A percentile compares a stretch with the other conserved stretches of the same genome.
phyloP scores from a whole-genome alignment of 2,329 filamentous ascomycete species.

The Trichoderma atroviride region DNA sequence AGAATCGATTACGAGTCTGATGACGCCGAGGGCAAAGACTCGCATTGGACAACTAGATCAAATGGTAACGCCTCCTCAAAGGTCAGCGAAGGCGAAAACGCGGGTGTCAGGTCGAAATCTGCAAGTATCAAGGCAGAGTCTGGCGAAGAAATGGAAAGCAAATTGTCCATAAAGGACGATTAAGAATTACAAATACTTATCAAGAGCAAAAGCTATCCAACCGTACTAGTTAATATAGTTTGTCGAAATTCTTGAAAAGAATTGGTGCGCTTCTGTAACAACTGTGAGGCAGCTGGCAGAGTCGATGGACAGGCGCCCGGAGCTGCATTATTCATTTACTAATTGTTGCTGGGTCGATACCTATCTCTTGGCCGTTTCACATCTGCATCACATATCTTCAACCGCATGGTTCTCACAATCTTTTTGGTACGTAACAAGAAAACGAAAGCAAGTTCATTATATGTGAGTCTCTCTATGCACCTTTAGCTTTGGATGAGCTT shows the following conservation, averaged over 20 bases:
- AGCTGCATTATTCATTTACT: background rate
- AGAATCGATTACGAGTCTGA: background rate
- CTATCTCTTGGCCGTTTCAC: background rate
- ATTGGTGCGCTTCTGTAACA: background rate
- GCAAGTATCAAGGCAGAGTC: background rate
- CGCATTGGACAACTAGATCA: background rate
- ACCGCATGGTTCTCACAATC: background rate
- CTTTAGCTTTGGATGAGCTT: background rate
- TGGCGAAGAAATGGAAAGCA: background rate
- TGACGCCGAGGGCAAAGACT: background rate
- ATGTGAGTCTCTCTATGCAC: background rate
- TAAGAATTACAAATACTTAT: background rate
- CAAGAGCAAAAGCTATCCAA: background rate
- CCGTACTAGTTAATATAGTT: constrained; percentile 13
- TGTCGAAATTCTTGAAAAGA: background rate
- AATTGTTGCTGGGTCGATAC: background rate
- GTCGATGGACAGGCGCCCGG: background rate
- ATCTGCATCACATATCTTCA: background rate
- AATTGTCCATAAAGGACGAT: background rate
- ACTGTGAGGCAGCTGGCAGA: constrained; percentile 19
- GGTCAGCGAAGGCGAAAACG: background rate
- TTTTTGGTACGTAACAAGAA: background rate
- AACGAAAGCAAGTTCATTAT: background rate
- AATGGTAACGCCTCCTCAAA: background rate
- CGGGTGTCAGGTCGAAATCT: background rate